phyloP scores from a whole-genome alignment of 106 monocot species.

The Dendrobium officinale region DNA sequence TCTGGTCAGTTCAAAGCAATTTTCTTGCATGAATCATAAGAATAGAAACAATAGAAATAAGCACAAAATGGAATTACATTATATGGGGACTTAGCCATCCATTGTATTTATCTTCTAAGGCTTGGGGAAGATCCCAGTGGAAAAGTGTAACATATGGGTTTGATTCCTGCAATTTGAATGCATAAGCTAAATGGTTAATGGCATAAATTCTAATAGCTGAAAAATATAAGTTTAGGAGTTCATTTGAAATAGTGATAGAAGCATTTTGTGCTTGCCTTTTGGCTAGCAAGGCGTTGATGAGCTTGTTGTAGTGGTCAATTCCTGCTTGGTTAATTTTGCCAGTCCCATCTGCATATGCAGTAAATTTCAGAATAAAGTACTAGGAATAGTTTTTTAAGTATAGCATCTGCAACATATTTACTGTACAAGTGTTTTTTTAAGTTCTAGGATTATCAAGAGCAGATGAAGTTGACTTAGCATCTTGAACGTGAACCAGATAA shows the following conservation, averaged over 20 bases:
- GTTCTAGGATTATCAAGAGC: not conserved
- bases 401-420: too few species aligned
- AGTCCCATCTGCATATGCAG: not conserved
- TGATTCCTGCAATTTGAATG: slow-evolving; percentile 34
- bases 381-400: too few species aligned
- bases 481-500: too few species aligned
- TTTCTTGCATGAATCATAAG: too few species aligned
- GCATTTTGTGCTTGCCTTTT: slow-evolving; percentile 31
- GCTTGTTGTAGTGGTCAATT: slow-evolving; percentile 60
- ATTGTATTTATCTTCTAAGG: slow-evolving; percentile 53
- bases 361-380: too few species aligned
- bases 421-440: slow-evolving; percentile 36
- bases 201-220: too few species aligned
- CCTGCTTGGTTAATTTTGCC: slow-evolving; percentile 63
- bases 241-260: not conserved
- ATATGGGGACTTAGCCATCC: slow-evolving; percentile 70
- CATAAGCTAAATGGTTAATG: not conserved
- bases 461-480: too few species aligned
- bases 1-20: too few species aligned
- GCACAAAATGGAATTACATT: slow-evolving; percentile 20
- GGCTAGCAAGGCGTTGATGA: slow-evolving; percentile 56
- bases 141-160: slow-evolving; percentile 73
- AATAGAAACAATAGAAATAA: too few species aligned
- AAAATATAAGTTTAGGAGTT: too few species aligned
- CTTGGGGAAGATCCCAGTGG: slow-evolving; percentile 83